Evolutionary conservation across 371 early-diverging fungal species (phyloP).

Genomic region (Mucor velutinosus): DNA sequence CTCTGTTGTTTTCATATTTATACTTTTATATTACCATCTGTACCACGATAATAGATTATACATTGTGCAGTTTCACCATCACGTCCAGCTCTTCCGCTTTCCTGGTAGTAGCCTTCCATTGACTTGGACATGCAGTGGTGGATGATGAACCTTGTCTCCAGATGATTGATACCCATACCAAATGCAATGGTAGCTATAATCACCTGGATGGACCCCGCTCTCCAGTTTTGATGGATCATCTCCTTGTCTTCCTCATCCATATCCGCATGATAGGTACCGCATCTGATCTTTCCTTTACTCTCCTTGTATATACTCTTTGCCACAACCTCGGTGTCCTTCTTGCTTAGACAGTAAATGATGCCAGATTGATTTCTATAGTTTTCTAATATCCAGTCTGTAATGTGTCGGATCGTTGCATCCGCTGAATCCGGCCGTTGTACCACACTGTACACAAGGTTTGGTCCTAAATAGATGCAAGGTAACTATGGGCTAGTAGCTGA

Average conservation of each 20-base stretch:
- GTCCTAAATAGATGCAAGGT: conserved; percentile 32
- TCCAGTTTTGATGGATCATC: conserved; percentile 77
- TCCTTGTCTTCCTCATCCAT: conserved; percentile 74
- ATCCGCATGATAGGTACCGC: conserved; percentile 84
- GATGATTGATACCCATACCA: conserved; percentile 90
- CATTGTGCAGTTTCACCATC: conserved; percentile 76
- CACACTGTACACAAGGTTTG: conserved; percentile 76
- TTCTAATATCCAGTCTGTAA: conserved; percentile 64
- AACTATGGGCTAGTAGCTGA: not conserved
- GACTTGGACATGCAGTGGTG: conserved; percentile 86
- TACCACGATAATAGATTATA: conserved; percentile 73
- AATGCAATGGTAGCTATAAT: conserved; percentile 88
- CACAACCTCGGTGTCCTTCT: conserved; percentile 77
- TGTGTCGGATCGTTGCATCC: conserved; percentile 61
- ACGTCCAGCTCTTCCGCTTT: conserved; percentile 88
- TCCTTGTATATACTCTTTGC: conserved; percentile 57
- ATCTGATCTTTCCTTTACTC: conserved; percentile 53
- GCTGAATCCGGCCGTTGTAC: conserved; percentile 55
- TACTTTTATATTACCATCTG: conserved; percentile 48
- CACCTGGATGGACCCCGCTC: conserved; percentile 66
- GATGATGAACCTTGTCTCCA: conserved; percentile 85
- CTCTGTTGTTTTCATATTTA: not conserved
- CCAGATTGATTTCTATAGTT: conserved; percentile 67
- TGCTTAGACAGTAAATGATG: conserved; percentile 85
- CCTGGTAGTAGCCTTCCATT: conserved; percentile 93